These are phyloP conservation scores for Chimonanthus salicifolius DNA, from an alignment of 164 flowering plant species.

Conservation along the genomic window DNA sequence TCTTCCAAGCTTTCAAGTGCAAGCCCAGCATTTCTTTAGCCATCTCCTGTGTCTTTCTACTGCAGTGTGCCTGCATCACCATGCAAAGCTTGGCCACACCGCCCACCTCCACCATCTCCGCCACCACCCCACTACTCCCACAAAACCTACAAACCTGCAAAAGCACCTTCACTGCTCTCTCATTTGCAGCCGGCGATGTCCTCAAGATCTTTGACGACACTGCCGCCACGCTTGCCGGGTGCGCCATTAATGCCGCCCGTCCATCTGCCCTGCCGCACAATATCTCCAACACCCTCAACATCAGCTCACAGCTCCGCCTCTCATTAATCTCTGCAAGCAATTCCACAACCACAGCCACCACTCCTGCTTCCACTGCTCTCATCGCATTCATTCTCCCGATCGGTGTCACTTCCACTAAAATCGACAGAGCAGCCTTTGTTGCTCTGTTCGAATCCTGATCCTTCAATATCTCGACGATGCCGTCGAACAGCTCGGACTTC, in stretches of 20 bases:
- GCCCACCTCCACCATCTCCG: conserved; percentile 70
- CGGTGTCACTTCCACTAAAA: conserved; percentile 33
- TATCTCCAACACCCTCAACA: conserved; percentile 36
- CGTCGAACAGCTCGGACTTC: conserved; percentile 32
- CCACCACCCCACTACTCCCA: conserved; percentile 28
- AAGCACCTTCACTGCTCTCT: conserved; percentile 61
- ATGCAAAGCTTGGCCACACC: conserved; percentile 61
- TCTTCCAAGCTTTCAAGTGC: conserved; percentile 19
- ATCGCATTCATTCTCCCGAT: conserved; percentile 50
- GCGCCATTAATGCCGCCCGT: conserved; percentile 49
- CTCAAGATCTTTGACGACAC: conserved; percentile 69
- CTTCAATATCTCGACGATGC: conserved; percentile 32
- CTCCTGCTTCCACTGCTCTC: conserved; percentile 60
- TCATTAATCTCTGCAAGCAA: conserved; percentile 43
- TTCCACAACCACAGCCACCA: conserved; percentile 43
- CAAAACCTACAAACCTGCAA: conserved; percentile 40
- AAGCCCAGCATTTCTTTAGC: conserved; percentile 21
- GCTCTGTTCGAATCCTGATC: conserved; percentile 50
- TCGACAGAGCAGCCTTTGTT: conserved; percentile 39
- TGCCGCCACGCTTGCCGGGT: conserved; percentile 57
- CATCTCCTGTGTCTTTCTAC: conserved; percentile 19
- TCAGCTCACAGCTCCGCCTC: conserved; percentile 37
- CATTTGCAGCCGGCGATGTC: conserved; percentile 62
- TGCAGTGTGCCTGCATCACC: conserved; percentile 23
- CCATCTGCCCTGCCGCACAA: conserved; percentile 74